Base-by-base conservation (phyloP, 441 rosid species). In the Breynia disticha region DNA sequence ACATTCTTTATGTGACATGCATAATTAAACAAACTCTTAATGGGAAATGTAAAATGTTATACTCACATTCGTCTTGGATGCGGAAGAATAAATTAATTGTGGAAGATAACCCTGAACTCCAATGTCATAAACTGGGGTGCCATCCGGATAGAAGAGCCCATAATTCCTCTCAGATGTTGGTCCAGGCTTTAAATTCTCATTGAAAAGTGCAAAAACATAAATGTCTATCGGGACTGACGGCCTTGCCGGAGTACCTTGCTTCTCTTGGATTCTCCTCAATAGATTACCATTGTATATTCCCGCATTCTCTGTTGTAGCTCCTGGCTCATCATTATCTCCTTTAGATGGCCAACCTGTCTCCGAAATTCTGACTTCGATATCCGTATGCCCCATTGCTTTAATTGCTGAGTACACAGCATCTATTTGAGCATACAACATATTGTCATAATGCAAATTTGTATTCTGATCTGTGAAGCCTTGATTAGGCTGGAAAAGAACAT, bases 261-360 rank as follows among this genome's bases (percentile, higher is more conserved):
- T 75, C 59, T 60, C 45, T 61, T 71, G 76, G 42, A 83, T 46
- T 60, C 71, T 73, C 52, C 51, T 52, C 73, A 88, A n/a, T 61
- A 88, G 21, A 61, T 88, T 88, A 18, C 79, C 75, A 46, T 88
- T 83, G 50, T 85, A 88, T 12, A 75, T 38, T 17, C 67, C 83
- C 0, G 96, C 96, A 61, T 88, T 83, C 49, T 75, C 76, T 12
- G 72, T 67, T 9, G 76, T 64, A 8, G 96, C 95, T 53, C 96
- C 96, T 12, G 62, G 63, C 72, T 88, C 96, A 48, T 62, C 63
- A 15, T 61, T 68, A 14, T 86, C 95, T 13, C 97, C 97, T 46
- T 70, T 79, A 0, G 97, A 88, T 0, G 97, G 97, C 97, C 97
- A 88, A 0, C 97, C 95, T 2, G 97, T 88, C 67, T 88, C 97